Evolutionary conservation across 441 rosid species (phyloP).

Genomic region (Breynia disticha): DNA sequence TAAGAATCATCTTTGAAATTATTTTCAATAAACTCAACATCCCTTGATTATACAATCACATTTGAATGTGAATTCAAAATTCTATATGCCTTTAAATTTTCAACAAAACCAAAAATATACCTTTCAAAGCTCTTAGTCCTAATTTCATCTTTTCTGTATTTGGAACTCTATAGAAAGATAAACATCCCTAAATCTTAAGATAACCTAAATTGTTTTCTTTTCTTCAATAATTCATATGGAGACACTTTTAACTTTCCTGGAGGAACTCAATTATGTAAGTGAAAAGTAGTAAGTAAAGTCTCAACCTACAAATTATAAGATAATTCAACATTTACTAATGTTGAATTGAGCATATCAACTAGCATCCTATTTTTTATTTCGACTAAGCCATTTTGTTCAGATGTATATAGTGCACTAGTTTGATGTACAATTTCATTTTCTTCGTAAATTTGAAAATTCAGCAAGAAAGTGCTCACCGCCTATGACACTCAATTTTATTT

Average conservation of each 20-base stretch:
- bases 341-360: background rate
- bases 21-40: background rate
- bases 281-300: background rate
- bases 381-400: background rate
- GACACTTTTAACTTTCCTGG: background rate
- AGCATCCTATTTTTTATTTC: background rate
- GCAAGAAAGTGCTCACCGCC: background rate
- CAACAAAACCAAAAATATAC: background rate
- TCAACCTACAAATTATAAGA: background rate
- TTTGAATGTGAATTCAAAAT: constrained; percentile 3
- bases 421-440: background rate
- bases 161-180: background rate
- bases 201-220: background rate
- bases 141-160: background rate
- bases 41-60: background rate
- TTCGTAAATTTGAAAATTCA: background rate
- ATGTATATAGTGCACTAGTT: background rate
- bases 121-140: background rate
- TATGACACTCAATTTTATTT: background rate
- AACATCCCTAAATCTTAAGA: background rate
- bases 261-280: background rate
- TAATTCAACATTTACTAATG: background rate
- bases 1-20: no score
- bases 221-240: background rate
- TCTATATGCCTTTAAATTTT: constrained; percentile 1